These are phyloP conservation scores for Geoglossum cookeanum DNA, from an alignment of 2,329 filamentous ascomycete species.

Conservation along the genomic window DNA sequence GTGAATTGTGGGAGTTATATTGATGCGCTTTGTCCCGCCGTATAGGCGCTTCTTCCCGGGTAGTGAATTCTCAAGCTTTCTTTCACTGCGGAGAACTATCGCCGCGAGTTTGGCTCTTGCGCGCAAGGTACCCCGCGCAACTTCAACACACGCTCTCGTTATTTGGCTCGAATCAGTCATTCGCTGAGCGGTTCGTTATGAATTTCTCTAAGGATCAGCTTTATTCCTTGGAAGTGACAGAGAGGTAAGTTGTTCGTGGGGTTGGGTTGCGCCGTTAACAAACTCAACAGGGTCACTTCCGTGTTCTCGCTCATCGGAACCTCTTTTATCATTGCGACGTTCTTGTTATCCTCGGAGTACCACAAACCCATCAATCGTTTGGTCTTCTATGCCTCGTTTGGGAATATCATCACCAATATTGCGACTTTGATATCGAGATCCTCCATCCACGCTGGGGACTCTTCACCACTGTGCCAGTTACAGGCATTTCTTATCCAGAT, in stretches of 20 bases:
- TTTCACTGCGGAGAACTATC: too few species aligned
- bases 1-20: too few species aligned
- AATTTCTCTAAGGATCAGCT: too few species aligned
- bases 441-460: conserved; percentile 30
- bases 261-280: background rate
- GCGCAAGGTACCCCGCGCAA: too few species aligned
- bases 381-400: conserved; percentile 67
- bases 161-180: too few species aligned
- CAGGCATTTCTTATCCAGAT: conserved; percentile 70
- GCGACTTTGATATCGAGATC: conserved; percentile 53
- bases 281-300: conserved; percentile 44
- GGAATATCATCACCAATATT: conserved; percentile 60
- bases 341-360: conserved; percentile 46
- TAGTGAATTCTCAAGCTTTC: too few species aligned
- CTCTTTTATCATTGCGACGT: conserved; percentile 52
- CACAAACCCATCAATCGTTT: conserved; percentile 76
- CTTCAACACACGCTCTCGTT: too few species aligned
- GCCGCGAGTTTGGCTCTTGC: too few species aligned
- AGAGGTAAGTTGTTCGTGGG: background rate
- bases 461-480: conserved; percentile 47
- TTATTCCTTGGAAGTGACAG: background rate
- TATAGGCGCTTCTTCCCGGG: too few species aligned
- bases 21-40: too few species aligned
- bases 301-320: conserved; percentile 52
- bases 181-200: too few species aligned